Evolutionary conservation across 2,329 filamentous ascomycete species (phyloP).

Genomic region (Thermothelomyces thermophilus): DNA sequence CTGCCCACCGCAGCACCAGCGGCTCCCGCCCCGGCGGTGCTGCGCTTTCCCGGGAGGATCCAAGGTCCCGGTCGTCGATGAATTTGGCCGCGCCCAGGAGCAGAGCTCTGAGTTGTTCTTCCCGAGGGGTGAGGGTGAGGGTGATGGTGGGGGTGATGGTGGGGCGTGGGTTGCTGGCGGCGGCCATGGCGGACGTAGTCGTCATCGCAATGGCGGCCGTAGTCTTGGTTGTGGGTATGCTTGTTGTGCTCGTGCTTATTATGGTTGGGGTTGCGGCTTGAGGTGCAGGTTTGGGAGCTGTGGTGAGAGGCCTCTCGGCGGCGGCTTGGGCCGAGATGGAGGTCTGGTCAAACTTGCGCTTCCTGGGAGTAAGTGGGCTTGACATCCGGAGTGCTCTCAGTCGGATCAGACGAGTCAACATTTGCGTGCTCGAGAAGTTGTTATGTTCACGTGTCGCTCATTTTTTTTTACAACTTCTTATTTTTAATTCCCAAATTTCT

Average conservation of each 20-base stretch:
- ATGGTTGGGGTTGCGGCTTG: not conserved
- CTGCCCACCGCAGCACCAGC: constrained; percentile 67
- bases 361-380: constrained; percentile 16
- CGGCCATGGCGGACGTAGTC: constrained; percentile 6
- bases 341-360: constrained; percentile 21
- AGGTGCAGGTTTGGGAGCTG: not conserved
- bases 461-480: too few species aligned
- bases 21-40: constrained; percentile 39
- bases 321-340: constrained; percentile 1
- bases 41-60: constrained; percentile 16
- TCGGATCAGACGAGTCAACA: constrained; percentile 4
- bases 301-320: constrained; percentile 4
- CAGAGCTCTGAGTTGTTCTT: constrained; percentile 65
- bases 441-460: constrained; percentile 1
- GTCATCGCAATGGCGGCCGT: not conserved
- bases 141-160: constrained; percentile 49
- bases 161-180: not conserved
- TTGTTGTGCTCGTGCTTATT: too few species aligned
- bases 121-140: constrained; percentile 58
- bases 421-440: not conserved
- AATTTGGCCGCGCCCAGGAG: constrained; percentile 75
- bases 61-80: constrained; percentile 42
- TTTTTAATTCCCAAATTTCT: too few species aligned
- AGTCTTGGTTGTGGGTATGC: too few species aligned
- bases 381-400: not conserved